Evolutionary conservation across 106 monocot species (phyloP).

Genomic region (Dendrobium officinale): DNA sequence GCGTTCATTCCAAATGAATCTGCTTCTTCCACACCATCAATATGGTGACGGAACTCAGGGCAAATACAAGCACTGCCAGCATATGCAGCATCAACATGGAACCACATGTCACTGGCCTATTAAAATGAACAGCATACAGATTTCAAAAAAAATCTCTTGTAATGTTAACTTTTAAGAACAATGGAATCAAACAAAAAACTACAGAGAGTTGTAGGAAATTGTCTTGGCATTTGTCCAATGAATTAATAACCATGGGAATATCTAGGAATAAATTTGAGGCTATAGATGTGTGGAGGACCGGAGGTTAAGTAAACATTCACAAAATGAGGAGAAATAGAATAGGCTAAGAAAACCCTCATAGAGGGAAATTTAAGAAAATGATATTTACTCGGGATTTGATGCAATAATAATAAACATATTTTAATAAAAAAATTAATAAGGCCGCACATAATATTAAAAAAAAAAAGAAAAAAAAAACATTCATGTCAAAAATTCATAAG

Average conservation of each 20-base stretch:
- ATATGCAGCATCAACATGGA: slow-evolving; percentile 93
- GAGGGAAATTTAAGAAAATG: not conserved
- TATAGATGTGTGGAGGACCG: not conserved
- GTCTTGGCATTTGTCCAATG: not conserved
- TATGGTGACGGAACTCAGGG: slow-evolving; percentile 67
- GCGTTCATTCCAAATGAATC: slow-evolving; percentile 91
- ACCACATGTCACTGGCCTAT: slow-evolving; percentile 57
- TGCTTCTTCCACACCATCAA: slow-evolving; percentile 83
- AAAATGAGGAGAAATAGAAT: not conserved
- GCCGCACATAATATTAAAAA: not conserved
- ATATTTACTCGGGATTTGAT: not conserved
- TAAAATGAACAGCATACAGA: not conserved
- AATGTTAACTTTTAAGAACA: not conserved
- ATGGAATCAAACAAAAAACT: not conserved
- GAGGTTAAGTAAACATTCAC: not conserved
- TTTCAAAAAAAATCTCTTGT: not conserved
- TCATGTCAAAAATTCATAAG: not conserved
- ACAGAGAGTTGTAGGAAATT: not conserved
- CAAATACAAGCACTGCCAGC: slow-evolving; percentile 94
- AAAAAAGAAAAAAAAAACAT: not conserved
- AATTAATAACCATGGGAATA: not conserved
- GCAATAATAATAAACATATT: not conserved
- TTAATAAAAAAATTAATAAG: not conserved
- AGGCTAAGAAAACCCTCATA: not conserved
- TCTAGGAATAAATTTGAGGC: not conserved